phyloP scores from a whole-genome alignment of 2,329 filamentous ascomycete genomes.

The Neoascochyta sp. region DNA sequence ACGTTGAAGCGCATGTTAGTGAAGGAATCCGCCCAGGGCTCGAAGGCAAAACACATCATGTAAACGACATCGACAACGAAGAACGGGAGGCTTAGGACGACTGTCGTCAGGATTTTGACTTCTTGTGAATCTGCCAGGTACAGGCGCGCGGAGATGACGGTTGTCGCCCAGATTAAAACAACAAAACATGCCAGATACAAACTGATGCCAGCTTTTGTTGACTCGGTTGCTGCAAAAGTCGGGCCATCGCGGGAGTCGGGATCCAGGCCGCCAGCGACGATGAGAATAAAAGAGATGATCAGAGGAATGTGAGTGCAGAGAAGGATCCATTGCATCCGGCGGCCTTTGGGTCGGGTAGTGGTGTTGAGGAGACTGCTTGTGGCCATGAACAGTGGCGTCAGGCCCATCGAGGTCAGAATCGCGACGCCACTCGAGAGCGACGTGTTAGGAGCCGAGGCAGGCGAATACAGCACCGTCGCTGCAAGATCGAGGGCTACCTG shows the following conservation, averaged over 20 bases:
- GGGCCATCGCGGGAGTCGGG: constrained; percentile 29
- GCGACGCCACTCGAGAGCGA: constrained; percentile 31
- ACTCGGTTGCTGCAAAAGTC: constrained; percentile 32
- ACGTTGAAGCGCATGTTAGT: constrained; percentile 31
- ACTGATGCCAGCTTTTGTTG: constrained; percentile 35
- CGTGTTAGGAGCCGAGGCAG: constrained; percentile 22
- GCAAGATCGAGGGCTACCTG: constrained; percentile 37
- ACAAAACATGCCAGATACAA: constrained; percentile 35
- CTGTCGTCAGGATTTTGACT: constrained; percentile 35
- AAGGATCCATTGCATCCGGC: constrained; percentile 39
- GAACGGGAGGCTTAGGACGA: constrained; percentile 35
- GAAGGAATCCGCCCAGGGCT: constrained; percentile 15
- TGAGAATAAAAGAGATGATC: constrained; percentile 34
- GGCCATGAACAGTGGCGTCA: constrained; percentile 37
- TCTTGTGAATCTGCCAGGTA: constrained; percentile 32
- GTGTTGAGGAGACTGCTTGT: constrained; percentile 34
- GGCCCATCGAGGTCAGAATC: constrained; percentile 35
- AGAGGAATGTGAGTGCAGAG: constrained; percentile 32
- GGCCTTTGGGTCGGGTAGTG: constrained; percentile 32
- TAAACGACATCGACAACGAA: constrained; percentile 37
- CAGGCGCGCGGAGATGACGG: constrained; percentile 33
- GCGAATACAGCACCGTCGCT: constrained; percentile 27
- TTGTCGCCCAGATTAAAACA: constrained; percentile 33
- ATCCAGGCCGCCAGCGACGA: constrained; percentile 36
- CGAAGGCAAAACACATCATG: constrained; percentile 39